These are phyloP conservation scores for Raddia guianensis DNA, from an alignment of 176 grass and related monocot species.

Conservation along the genomic window DNA sequence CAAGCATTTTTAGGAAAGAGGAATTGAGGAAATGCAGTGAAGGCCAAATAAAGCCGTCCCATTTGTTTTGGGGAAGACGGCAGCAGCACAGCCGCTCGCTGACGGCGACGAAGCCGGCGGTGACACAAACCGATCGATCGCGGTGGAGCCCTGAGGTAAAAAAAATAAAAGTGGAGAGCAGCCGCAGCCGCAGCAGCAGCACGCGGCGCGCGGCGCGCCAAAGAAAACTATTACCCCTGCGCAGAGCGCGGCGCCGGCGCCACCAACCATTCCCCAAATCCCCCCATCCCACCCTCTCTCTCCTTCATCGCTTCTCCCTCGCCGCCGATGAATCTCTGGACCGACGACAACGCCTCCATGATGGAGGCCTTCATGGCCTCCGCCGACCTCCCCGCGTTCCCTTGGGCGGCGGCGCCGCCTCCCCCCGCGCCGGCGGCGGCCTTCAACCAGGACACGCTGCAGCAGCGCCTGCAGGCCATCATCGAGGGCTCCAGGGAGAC, in stretches of 20 bases:
- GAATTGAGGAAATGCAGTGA: too few relatives aligned
- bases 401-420: slow-evolving; percentile 51
- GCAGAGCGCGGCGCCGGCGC: too few relatives aligned
- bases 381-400: slow-evolving; percentile 64
- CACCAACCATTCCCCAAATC: slow-evolving; percentile 1
- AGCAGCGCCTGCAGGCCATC: slow-evolving; percentile 81
- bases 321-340: slow-evolving; percentile 76
- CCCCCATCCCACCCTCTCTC: not conserved
- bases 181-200: too few relatives aligned
- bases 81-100: too few relatives aligned
- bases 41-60: too few relatives aligned
- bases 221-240: not conserved
- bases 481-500: slow-evolving; percentile 71
- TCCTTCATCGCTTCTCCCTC: too few relatives aligned
- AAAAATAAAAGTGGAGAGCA: too few relatives aligned
- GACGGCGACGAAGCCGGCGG: slow-evolving; percentile 12
- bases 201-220: too few relatives aligned
- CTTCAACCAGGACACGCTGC: slow-evolving; percentile 80
- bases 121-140: slow-evolving; percentile 6
- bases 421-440: not conserved
- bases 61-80: too few relatives aligned
- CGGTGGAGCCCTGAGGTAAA: too few relatives aligned
- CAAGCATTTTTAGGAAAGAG: too few relatives aligned
- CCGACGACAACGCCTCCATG: slow-evolving; percentile 82
- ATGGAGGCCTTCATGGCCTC: slow-evolving; percentile 96